phyloP scores from a whole-genome alignment of 768 basidiomycete genomes.

The Xerocomellus dryophilus region DNA sequence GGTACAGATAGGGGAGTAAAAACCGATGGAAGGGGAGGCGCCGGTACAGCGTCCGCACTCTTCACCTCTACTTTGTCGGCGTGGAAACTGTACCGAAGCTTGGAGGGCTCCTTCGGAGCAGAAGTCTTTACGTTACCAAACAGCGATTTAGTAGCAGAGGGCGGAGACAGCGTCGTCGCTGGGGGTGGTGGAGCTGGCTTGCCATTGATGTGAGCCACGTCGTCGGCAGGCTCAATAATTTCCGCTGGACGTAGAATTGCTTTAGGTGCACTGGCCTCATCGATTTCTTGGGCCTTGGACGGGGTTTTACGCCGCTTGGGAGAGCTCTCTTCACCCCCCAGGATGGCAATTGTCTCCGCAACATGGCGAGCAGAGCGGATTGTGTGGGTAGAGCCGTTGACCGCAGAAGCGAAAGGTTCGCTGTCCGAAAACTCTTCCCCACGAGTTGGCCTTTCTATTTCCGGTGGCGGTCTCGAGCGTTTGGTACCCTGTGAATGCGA shows the following conservation, averaged over 20 bases:
- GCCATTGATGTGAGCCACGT: conserved; percentile 14
- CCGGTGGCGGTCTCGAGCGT: conserved; percentile 67
- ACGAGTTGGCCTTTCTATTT: conserved; percentile 40
- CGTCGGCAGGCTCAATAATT: conserved; percentile 38
- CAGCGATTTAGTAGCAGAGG: conserved; percentile 21
- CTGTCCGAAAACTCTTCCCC: conserved; percentile 5
- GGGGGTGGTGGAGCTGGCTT: conserved; percentile 6
- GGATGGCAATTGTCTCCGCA: conserved; percentile 39
- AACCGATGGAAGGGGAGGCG: conserved; percentile 13
- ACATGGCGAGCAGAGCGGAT: neutral
- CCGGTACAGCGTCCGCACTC: conserved; percentile 8
- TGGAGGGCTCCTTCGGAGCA: conserved; percentile 74
- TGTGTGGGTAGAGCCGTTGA: conserved; percentile 17
- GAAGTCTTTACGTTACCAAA: conserved; percentile 42
- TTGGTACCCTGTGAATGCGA: conserved; percentile 59
- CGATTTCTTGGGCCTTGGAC: conserved; percentile 28
- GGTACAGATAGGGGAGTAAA: conserved; percentile 30
- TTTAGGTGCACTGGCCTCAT: conserved; percentile 30
- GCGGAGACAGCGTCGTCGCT: conserved; percentile 15
- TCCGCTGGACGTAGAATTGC: conserved; percentile 34
- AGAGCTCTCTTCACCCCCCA: conserved; percentile 38
- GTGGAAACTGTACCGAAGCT: conserved; percentile 69
- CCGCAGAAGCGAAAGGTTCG: conserved; percentile 9
- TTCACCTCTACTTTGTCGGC: conserved; percentile 46
- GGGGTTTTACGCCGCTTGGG: conserved; percentile 50